phyloP scores from a whole-genome alignment of 805 yeast species.

The Hanseniaspora guilliermondii region DNA sequence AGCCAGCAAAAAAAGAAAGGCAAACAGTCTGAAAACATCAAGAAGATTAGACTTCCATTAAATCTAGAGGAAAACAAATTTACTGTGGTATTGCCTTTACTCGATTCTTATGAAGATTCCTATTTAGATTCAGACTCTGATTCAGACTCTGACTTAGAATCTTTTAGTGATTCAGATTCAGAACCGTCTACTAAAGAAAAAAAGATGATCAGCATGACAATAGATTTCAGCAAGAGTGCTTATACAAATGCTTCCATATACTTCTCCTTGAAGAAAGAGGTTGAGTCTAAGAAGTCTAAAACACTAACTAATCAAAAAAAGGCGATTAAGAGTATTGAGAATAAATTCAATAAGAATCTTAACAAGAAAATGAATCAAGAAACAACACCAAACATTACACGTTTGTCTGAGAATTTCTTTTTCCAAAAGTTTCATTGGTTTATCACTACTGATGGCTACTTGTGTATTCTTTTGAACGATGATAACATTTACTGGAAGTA shows the following conservation, averaged over 20 bases:
- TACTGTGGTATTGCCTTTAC: constrained; percentile 40
- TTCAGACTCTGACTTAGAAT: constrained; percentile 25
- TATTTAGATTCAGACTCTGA: constrained; percentile 27
- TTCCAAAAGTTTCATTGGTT: constrained; percentile 95
- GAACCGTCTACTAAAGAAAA: constrained; percentile 7
- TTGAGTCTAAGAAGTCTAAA: constrained; percentile 63
- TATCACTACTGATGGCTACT: constrained; percentile 74
- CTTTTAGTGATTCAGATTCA: constrained; percentile 22
- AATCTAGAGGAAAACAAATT: constrained; percentile 59
- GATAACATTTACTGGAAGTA: constrained; percentile 72
- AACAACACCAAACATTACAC: constrained; percentile 41
- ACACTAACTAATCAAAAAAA: constrained; percentile 64
- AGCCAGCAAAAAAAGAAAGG: constrained; percentile 60
- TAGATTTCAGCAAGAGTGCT: constrained; percentile 62
- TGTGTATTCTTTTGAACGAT: constrained; percentile 67
- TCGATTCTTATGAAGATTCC: constrained; percentile 31
- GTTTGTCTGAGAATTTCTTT: constrained; percentile 65
- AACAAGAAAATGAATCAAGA: constrained; percentile 44
- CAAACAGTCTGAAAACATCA: constrained; percentile 36
- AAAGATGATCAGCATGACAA: constrained; percentile 37
- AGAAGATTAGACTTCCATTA: constrained; percentile 50
- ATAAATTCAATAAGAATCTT: constrained; percentile 60
- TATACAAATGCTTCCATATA: constrained; percentile 80
- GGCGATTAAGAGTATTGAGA: constrained; percentile 75
- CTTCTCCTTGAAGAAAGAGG: constrained; percentile 63